Percentiles rank a stretch among this genome's conserved stretches.
Conservation (phyloP, 768 basidiomycete genomes). For the Holtermannia corniformis region DNA sequence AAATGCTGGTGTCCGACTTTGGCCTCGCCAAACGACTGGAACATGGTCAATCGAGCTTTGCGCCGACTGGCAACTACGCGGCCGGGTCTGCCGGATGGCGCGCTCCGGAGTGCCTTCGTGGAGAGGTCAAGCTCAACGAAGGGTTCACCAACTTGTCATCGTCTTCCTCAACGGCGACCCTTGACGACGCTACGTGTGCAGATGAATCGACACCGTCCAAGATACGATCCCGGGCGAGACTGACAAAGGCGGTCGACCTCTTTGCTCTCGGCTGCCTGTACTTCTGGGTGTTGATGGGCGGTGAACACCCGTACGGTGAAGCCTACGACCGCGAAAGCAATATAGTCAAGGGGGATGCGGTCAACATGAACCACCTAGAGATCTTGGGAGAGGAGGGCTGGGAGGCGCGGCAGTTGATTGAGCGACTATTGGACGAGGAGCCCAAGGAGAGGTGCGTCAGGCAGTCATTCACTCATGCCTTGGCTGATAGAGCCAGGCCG, state of each 20-base stretch:
- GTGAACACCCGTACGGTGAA: slow-evolving; percentile 88
- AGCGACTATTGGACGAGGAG: slow-evolving; percentile 65
- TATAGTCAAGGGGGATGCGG: slow-evolving; percentile 67
- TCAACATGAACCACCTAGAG: slow-evolving; percentile 60
- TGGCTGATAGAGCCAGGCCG: slow-evolving; percentile 51
- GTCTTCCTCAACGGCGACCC: slow-evolving; percentile 12
- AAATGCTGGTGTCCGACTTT: slow-evolving; percentile 64
- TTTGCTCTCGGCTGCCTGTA: slow-evolving; percentile 94
- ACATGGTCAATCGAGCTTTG: slow-evolving; percentile 89
- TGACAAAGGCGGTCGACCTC: slow-evolving; percentile 93
- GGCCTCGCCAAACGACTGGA: slow-evolving; percentile 93
- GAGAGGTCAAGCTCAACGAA: slow-evolving; percentile 88
- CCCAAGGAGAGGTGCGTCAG: slow-evolving; percentile 62
- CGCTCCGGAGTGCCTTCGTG: slow-evolving; percentile 88
- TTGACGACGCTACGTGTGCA: slow-evolving; percentile 1
- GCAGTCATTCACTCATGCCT: neutral
- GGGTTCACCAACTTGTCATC: slow-evolving; percentile 21
- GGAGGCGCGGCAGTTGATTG: slow-evolving; percentile 78
- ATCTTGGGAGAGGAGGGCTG: slow-evolving; percentile 83
- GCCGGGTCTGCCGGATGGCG: slow-evolving; percentile 96
- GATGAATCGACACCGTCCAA: neutral
- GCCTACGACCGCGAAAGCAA: slow-evolving; percentile 88
- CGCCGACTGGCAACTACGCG: slow-evolving; percentile 76
- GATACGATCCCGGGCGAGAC: slow-evolving; percentile 43
- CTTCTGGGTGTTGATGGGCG: slow-evolving; percentile 82